Conservation (phyloP, 1,284 basidiomycete genomes). For the Trametes hirsuta region DNA sequence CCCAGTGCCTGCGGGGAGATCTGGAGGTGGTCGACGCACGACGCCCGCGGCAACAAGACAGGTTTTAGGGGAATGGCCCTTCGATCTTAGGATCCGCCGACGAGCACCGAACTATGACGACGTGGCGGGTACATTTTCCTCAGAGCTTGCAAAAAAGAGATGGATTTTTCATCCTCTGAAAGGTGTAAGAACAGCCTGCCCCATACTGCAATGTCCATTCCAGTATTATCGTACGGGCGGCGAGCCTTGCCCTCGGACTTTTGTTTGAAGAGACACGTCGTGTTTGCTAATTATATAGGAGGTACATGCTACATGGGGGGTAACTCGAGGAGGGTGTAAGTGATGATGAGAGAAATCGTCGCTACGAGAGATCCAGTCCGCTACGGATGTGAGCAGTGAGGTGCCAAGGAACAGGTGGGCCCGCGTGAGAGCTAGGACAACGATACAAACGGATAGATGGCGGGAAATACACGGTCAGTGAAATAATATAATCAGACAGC, state of each 20-base stretch:
- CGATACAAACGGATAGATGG: not conserved
- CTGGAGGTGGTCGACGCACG: no score
- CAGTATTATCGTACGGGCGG: no score
- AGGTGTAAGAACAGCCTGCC: no score
- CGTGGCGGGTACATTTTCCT: no score
- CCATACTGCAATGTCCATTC: no score
- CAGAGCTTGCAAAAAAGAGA: no score
- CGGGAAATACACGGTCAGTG: not conserved
- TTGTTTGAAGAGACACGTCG: not conserved
- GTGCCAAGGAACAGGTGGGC: not conserved
- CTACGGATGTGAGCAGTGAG: not conserved
- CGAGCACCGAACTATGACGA: no score
- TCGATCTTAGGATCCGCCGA: no score
- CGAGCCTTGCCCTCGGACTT: not conserved
- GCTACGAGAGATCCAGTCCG: not conserved
- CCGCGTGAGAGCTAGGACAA: not conserved
- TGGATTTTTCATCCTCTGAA: no score
- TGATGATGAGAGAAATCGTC: not conserved
- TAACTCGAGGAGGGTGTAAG: not conserved
- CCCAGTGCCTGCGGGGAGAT: no score
- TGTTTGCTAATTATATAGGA: not conserved
- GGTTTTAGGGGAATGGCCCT: no score
- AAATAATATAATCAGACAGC: not conserved
- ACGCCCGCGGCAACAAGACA: no score
- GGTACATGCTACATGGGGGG: constrained; percentile 1